These are phyloP conservation scores for Lactifluus volemus DNA, from an alignment of 768 basidiomycete species.

Conservation along the genomic window DNA sequence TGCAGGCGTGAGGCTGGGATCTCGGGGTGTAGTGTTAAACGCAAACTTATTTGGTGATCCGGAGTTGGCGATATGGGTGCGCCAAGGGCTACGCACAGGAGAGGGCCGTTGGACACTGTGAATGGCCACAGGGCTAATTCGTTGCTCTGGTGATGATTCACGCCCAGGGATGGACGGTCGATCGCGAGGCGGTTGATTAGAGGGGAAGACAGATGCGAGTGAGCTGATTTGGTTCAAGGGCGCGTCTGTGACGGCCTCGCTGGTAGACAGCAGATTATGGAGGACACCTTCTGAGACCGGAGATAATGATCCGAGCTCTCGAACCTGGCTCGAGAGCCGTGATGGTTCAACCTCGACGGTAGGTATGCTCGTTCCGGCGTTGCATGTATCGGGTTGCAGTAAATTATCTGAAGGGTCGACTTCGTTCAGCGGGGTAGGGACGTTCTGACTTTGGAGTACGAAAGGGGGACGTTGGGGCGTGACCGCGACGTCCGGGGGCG, in stretches of 20 bases:
- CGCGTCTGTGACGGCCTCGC: neutral
- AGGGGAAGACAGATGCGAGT: neutral
- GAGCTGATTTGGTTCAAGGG: constrained; percentile 3
- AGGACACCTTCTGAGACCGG: constrained; percentile 43
- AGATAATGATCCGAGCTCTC: constrained; percentile 50
- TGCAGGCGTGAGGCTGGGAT: constrained; percentile 17
- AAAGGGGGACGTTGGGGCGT: neutral
- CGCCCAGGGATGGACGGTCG: constrained; percentile 10
- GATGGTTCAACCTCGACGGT: neutral
- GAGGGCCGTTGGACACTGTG: constrained; percentile 16
- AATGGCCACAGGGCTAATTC: neutral
- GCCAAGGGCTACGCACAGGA: constrained; percentile 16
- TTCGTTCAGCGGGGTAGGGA: neutral
- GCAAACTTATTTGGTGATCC: constrained; percentile 12
- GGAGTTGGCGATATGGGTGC: constrained; percentile 4
- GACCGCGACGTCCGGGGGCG: neutral
- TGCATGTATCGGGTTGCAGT: neutral
- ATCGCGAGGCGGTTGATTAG: neutral
- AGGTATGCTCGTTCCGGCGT: neutral
- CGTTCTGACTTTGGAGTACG: neutral
- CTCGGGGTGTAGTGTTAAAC: constrained; percentile 1
- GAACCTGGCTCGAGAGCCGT: constrained; percentile 9
- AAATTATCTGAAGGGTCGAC: neutral
- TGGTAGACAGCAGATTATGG: constrained; percentile 1
- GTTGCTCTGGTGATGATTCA: neutral